Evolutionary conservation across 225 moss, liverwort and hornwort genomes (phyloP), one percentile per base, ranked within the genome.

Genomic region (Polytrichum formosum): DNA sequence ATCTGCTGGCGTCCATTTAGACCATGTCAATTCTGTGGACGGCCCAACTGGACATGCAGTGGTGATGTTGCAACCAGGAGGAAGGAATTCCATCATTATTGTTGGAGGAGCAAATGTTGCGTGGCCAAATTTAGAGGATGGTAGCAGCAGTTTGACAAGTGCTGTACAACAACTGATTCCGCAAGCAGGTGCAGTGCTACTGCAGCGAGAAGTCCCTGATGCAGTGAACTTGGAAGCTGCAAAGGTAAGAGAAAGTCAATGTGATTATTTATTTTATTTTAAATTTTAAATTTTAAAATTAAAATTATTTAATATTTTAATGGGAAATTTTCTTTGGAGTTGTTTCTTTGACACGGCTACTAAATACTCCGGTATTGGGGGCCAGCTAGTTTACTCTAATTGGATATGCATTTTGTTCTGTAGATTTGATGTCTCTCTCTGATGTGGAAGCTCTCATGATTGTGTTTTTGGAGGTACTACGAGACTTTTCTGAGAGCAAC

Each of bases 191-290:
- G 90, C 87, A 26, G 73, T 90, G 73, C 87, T 90, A 71, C 81
- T 90, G 75, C 89, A 90, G 79, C 87, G 89, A 56, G 89, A 90
- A 70, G 79, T 90, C 70, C 87, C 89, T 27, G 89, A 90, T 26
- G 66, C 81, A 55, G 86, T 90, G 63, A 90, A 87, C 54, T 75
- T 87, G n/a, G 84, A 90, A 76, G 90, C 82, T 74, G 90, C 87
- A n/a, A 74, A 87, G 88, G 85, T 85, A 81, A 55, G 61, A 37
- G 61, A 16, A 23, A 62, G 25, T 63, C 26, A 53, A 53, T 28
- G 26, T 17, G 21, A 21, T 26, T 58, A 21, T 58, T 2, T 58
- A 6, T 58, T 1, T 58, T 22, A 58, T 1, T 46, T 46, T 29
- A 5, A 5, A 29, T 5, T 29, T 5, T 29, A 4, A 25, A 29